A percentile compares a stretch with the other conserved stretches of the same genome.
phyloP scores from a whole-genome alignment of 495 filamentous ascomycete species.

The Usnea hakonensis region DNA sequence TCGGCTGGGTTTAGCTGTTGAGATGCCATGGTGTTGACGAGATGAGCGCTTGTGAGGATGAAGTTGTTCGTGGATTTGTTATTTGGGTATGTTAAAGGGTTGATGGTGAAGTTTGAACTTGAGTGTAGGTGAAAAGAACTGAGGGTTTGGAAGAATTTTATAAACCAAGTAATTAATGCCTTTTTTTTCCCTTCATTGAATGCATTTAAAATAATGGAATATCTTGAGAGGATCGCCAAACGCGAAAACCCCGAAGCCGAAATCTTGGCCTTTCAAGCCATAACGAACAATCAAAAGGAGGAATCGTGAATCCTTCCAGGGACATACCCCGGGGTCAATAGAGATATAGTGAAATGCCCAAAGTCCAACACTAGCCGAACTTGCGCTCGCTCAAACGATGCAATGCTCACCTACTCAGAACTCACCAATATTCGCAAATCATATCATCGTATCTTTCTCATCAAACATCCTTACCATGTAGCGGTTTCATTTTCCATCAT shows the following conservation, averaged over 20 bases:
- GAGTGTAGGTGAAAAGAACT: too few relatives aligned
- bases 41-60: background rate
- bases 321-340: background rate
- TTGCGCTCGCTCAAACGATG: background rate
- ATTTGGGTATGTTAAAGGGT: background rate
- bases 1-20: background rate
- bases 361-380: background rate
- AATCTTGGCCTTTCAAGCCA: background rate
- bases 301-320: background rate
- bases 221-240: background rate
- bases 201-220: background rate
- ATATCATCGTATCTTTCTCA: background rate
- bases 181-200: too few relatives aligned
- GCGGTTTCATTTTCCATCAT: background rate
- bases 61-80: background rate
- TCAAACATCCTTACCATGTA: background rate
- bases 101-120: too few relatives aligned
- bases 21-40: background rate
- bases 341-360: background rate
- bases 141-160: too few relatives aligned
- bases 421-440: background rate
- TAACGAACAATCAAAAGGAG: background rate
- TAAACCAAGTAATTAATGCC: too few relatives aligned
- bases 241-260: background rate
- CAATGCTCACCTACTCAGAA: background rate